A percentile compares a stretch with the other conserved stretches of the same genome.
These are phyloP conservation scores for Centella asiatica DNA, from an alignment of 129 eudicot genomes.

Conservation along the genomic window DNA sequence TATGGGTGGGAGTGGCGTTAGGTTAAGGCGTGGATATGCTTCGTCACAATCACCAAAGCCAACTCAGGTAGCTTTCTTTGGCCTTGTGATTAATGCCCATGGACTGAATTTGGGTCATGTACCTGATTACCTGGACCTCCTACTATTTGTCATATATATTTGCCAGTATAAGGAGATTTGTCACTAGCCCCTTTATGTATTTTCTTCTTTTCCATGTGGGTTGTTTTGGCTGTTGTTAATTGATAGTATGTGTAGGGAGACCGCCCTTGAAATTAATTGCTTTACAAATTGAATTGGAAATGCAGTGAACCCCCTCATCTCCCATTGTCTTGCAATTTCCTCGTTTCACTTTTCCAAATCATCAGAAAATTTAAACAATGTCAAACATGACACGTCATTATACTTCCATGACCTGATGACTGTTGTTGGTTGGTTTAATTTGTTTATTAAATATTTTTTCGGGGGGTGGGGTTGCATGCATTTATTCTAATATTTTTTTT, in stretches of 20 bases:
- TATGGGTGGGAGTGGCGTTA: slow-evolving; percentile 59
- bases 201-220: background rate
- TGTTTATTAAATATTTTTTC: too few species aligned
- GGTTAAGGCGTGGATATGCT: slow-evolving; percentile 89
- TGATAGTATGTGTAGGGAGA: background rate
- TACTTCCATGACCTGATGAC: too few species aligned
- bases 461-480: too few species aligned
- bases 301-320: too few species aligned
- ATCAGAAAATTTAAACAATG: too few species aligned
- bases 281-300: too few species aligned
- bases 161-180: background rate
- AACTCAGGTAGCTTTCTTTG: slow-evolving; percentile 51
- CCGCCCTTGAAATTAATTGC: background rate
- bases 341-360: too few species aligned
- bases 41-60: slow-evolving; percentile 79
- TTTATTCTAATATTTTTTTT: too few species aligned
- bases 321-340: too few species aligned
- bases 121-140: background rate
- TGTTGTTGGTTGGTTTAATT: too few species aligned
- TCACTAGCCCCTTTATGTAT: background rate
- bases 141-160: background rate
- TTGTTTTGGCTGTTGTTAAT: background rate
- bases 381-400: too few species aligned
- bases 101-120: background rate
- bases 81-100: background rate